Conservation (phyloP, 2,329 filamentous ascomycete species). For the Bipolaris gigantea region DNA sequence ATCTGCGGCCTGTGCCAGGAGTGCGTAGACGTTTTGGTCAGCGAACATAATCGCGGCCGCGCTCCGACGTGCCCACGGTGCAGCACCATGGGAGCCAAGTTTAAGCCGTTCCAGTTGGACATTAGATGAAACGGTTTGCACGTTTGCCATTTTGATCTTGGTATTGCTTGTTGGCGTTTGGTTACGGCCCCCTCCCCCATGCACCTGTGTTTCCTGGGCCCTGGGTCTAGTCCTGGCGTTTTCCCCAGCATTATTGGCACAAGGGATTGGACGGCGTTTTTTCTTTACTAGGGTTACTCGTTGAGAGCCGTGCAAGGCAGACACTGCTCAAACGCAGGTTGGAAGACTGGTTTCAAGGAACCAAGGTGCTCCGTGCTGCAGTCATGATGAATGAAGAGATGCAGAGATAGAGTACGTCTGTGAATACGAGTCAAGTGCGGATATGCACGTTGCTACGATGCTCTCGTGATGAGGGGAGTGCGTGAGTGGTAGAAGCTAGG, state of each 20-base stretch:
- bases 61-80: slow-evolving; percentile 75
- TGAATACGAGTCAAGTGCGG: slow-evolving; percentile 1
- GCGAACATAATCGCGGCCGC: slow-evolving; percentile 69
- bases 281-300: slow-evolving; percentile 9
- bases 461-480: neutral
- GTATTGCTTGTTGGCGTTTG: slow-evolving; percentile 18
- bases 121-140: slow-evolving; percentile 61
- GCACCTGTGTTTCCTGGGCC: slow-evolving; percentile 3
- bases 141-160: slow-evolving; percentile 8
- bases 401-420: slow-evolving; percentile 5
- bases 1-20: slow-evolving; percentile 89
- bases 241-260: slow-evolving; percentile 19
- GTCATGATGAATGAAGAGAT: neutral
- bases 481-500: neutral
- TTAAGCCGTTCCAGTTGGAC: slow-evolving; percentile 84
- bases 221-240: slow-evolving; percentile 7
- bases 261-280: slow-evolving; percentile 26
- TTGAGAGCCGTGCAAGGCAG: slow-evolving; percentile 1
- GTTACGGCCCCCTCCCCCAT: neutral
- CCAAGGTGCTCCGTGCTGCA: neutral
- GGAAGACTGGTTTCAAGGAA: slow-evolving; percentile 1
- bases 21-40: slow-evolving; percentile 80
- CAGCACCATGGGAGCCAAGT: slow-evolving; percentile 75
- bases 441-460: neutral
- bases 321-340: slow-evolving; percentile 6